Evolutionary conservation across 2,329 filamentous ascomycete species (phyloP).

Genomic region (Aspergillus pseudotamarii): DNA sequence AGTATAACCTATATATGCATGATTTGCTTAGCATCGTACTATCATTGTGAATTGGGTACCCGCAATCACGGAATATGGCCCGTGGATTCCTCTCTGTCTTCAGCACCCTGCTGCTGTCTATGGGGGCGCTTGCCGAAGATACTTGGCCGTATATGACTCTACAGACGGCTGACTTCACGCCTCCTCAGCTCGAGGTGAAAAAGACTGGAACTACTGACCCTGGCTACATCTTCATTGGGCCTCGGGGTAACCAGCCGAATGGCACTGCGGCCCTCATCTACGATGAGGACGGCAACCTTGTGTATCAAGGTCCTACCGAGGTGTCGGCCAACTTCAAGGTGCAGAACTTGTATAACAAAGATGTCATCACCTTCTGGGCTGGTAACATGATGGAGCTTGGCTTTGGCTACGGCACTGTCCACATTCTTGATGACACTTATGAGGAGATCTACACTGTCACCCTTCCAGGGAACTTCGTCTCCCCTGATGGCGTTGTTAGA

Average conservation of each 20-base stretch:
- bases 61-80: slow-evolving; percentile 11
- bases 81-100: slow-evolving; percentile 15
- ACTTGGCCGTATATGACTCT: slow-evolving; percentile 21
- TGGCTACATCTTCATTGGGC: slow-evolving; percentile 40
- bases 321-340: slow-evolving; percentile 38
- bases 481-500: slow-evolving; percentile 20
- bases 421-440: slow-evolving; percentile 39
- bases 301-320: slow-evolving; percentile 39
- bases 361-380: slow-evolving; percentile 42
- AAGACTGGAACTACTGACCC: slow-evolving; percentile 34
- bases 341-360: slow-evolving; percentile 35
- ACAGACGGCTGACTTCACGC: slow-evolving; percentile 21
- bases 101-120: slow-evolving; percentile 21
- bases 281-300: slow-evolving; percentile 37
- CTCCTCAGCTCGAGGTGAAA: slow-evolving; percentile 34
- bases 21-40: not conserved
- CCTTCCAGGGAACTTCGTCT: slow-evolving; percentile 28
- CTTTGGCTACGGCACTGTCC: slow-evolving; percentile 33
- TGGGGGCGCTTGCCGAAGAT: slow-evolving; percentile 19
- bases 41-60: not conserved
- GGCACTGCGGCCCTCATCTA: slow-evolving; percentile 40
- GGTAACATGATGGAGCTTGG: slow-evolving; percentile 32
- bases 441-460: slow-evolving; percentile 36
- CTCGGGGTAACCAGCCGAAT: slow-evolving; percentile 29
- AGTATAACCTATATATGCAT: not conserved